Conservation (phyloP, 352 stramenopile species). For the Blastocystis sp. region DNA sequence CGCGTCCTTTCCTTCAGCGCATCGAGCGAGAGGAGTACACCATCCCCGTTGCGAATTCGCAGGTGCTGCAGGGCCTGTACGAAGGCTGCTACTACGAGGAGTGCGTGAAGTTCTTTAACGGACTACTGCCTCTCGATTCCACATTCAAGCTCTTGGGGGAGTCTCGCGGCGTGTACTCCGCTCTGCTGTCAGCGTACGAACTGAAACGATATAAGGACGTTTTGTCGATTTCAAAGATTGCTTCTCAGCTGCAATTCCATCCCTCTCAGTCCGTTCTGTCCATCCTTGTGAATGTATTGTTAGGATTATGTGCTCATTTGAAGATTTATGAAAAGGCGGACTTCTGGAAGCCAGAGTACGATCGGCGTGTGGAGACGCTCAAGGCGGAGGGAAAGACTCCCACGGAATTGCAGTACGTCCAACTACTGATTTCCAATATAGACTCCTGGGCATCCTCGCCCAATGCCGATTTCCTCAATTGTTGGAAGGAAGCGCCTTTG, state of each 20-base stretch:
- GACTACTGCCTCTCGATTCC: background rate
- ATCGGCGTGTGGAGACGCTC: constrained; percentile 16
- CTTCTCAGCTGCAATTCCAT: background rate
- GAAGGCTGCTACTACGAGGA: constrained; percentile 47
- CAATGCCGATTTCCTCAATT: constrained; percentile 49
- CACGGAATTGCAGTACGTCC: constrained; percentile 31
- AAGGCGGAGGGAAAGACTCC: constrained; percentile 33
- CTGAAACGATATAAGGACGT: constrained; percentile 4
- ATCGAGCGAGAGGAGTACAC: constrained; percentile 35
- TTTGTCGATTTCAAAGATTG: constrained; percentile 15
- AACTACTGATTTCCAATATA: background rate
- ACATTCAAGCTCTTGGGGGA: constrained; percentile 5
- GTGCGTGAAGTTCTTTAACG: constrained; percentile 53
- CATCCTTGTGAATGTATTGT: constrained; percentile 41
- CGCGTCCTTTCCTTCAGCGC: constrained; percentile 26
- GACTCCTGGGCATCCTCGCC: constrained; percentile 43
- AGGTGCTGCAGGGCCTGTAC: constrained; percentile 43
- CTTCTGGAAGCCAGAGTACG: constrained; percentile 47
- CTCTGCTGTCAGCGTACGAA: constrained; percentile 32
- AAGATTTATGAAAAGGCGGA: constrained; percentile 66
- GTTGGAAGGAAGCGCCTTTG: constrained; percentile 12
- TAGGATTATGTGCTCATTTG: background rate
- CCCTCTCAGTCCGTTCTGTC: constrained; percentile 14
- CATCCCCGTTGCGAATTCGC: constrained; percentile 40
- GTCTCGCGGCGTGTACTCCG: background rate